phyloP scores from a whole-genome alignment of 768 basidiomycete species.

The Postia placenta region DNA sequence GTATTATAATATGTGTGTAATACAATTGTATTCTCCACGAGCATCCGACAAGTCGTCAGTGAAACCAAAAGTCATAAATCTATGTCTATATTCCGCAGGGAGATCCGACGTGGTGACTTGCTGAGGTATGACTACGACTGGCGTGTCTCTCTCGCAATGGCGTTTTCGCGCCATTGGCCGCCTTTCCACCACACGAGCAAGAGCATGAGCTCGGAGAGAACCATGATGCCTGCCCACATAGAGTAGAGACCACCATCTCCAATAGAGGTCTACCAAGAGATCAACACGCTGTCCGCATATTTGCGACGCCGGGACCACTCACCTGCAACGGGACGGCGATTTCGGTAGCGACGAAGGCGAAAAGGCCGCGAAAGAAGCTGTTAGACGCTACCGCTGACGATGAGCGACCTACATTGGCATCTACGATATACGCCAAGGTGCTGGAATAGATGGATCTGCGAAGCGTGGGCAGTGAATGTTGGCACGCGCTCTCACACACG shows the following conservation, averaged over 20 bases:
- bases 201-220: constrained; percentile 47
- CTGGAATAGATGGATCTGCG: constrained; percentile 55
- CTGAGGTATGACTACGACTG: not conserved
- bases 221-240: constrained; percentile 51
- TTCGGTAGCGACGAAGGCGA: constrained; percentile 66
- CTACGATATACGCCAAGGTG: constrained; percentile 80
- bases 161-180: constrained; percentile 45
- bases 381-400: constrained; percentile 73
- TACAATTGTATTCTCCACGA: too few species aligned
- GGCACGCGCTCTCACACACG: not conserved
- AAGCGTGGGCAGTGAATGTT: not conserved
- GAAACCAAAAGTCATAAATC: too few species aligned
- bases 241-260: constrained; percentile 83
- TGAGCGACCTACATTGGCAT: constrained; percentile 78
- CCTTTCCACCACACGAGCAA: constrained; percentile 60
- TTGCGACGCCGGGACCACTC: too few species aligned
- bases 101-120: too few species aligned
- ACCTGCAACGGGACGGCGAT: constrained; percentile 60
- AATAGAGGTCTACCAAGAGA: constrained; percentile 47
- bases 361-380: constrained; percentile 64
- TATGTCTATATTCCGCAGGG: not conserved
- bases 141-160: not conserved
- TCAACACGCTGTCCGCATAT: too few species aligned
- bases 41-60: too few species aligned
- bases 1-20: too few species aligned